A percentile compares a stretch with the other conserved stretches of the same genome.
Conservation (phyloP, 352 stramenopile genomes). For the Globisporangium paddicum region DNA sequence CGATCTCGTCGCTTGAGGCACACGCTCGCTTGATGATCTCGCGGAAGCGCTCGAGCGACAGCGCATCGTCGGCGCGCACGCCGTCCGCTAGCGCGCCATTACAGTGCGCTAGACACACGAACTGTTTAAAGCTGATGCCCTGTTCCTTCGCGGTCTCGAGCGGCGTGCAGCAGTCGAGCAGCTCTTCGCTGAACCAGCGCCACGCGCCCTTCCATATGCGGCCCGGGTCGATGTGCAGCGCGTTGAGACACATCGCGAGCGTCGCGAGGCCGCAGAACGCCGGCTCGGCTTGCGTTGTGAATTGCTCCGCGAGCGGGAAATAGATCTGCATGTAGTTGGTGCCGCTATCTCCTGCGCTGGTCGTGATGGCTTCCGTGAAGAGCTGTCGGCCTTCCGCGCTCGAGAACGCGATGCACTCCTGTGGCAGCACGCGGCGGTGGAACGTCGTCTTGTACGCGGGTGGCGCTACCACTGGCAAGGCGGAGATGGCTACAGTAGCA, state of each 20-base stretch:
- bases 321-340: conserved; percentile 89
- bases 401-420: conserved; percentile 79
- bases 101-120: conserved; percentile 63
- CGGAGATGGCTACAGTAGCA: not conserved
- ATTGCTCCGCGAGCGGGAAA: conserved; percentile 90
- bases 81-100: conserved; percentile 54
- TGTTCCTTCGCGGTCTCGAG: conserved; percentile 65
- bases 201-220: conserved; percentile 75
- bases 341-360: not conserved
- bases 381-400: conserved; percentile 73
- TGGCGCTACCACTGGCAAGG: not conserved
- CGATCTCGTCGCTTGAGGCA: conserved; percentile 66
- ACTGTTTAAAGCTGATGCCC: conserved; percentile 67
- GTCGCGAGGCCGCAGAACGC: conserved; percentile 88
- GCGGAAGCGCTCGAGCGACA: conserved; percentile 52
- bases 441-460: conserved; percentile 54
- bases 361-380: conserved; percentile 70
- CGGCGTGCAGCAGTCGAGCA: conserved; percentile 79
- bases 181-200: conserved; percentile 83
- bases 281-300: conserved; percentile 89
- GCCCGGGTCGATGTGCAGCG: conserved; percentile 67
- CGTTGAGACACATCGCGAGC: conserved; percentile 79
- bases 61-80: conserved; percentile 32
- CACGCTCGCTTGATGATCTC: conserved; percentile 74
- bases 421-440: conserved; percentile 75